phyloP scores from a whole-genome alignment of 805 yeast species.

The Wickerhamiella allomyrinae region DNA sequence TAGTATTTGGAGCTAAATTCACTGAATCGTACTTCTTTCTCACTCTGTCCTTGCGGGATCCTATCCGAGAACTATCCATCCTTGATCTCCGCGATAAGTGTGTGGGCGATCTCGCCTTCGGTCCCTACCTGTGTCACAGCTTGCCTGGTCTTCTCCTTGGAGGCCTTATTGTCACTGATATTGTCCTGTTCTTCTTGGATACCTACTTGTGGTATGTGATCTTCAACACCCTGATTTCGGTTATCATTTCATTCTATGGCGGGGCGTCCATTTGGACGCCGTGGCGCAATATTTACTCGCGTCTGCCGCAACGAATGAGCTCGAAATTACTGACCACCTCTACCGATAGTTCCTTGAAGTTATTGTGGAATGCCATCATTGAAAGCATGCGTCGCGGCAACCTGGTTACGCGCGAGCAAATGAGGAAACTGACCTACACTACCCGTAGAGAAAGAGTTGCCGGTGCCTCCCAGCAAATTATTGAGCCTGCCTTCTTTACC shows the following conservation, averaged over 20 bases:
- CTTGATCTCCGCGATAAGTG: conserved; percentile 42
- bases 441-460: conserved; percentile 26
- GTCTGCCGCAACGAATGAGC: conserved; percentile 61
- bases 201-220: conserved; percentile 78
- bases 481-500: conserved; percentile 66
- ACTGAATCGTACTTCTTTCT: conserved; percentile 67
- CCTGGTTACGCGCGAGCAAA: conserved; percentile 57
- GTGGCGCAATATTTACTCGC: conserved; percentile 66
- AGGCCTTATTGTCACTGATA: conserved; percentile 44
- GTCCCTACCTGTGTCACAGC: conserved; percentile 35
- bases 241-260: conserved; percentile 50
- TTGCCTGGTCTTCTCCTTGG: conserved; percentile 45
- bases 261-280: conserved; percentile 84
- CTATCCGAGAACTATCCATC: conserved; percentile 50
- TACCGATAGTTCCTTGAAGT: conserved; percentile 24
- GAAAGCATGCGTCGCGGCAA: conserved; percentile 76
- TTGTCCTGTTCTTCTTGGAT: conserved; percentile 59
- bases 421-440: conserved; percentile 43
- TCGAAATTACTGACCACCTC: conserved; percentile 49
- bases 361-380: conserved; percentile 70
- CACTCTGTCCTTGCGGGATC: conserved; percentile 58
- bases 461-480: conserved; percentile 30
- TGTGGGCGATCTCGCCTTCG: conserved; percentile 44
- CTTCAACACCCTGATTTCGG: conserved; percentile 63
- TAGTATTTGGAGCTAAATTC: conserved; percentile 53